Percentiles rank a stretch among this genome's conserved stretches.
phyloP scores from a whole-genome alignment of 2,329 filamentous ascomycete species.

The Zymoseptoria ardabiliae region DNA sequence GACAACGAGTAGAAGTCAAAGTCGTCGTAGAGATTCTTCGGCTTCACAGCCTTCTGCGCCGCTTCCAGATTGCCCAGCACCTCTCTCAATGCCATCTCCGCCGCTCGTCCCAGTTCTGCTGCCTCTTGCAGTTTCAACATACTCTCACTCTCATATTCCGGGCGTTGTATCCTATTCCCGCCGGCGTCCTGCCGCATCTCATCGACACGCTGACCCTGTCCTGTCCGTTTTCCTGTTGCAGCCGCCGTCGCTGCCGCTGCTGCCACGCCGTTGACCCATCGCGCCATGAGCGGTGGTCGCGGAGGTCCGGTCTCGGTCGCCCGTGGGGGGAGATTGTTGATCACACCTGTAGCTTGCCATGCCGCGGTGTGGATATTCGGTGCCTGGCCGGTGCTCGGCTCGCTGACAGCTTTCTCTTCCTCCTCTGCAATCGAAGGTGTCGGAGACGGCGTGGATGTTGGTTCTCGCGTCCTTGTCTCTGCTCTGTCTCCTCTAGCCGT shows the following conservation, averaged over 20 bases:
- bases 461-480: constrained; percentile 1
- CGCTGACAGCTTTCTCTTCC: background rate
- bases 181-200: constrained; percentile 24
- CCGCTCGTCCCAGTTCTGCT: constrained; percentile 70
- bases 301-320: constrained; percentile 4
- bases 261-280: background rate
- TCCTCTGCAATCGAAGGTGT: background rate
- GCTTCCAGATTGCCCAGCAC: constrained; percentile 73
- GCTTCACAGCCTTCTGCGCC: constrained; percentile 56
- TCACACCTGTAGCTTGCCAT: constrained; percentile 73
- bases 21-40: constrained; percentile 49
- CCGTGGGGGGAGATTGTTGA: constrained; percentile 58
- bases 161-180: constrained; percentile 20
- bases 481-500: constrained; percentile 1
- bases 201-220: constrained; percentile 23
- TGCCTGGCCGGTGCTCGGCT: background rate
- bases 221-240: constrained; percentile 16
- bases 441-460: background rate
- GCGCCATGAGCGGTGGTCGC: background rate
- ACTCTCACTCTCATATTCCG: constrained; percentile 57
- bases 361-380: constrained; percentile 52
- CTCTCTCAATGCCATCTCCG: constrained; percentile 78
- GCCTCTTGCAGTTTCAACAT: constrained; percentile 47
- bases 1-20: constrained; percentile 81
- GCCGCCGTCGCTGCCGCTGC: background rate